Base-by-base conservation (phyloP, 164 flowering plant genomes). In the Cinnamomum chago region DNA sequence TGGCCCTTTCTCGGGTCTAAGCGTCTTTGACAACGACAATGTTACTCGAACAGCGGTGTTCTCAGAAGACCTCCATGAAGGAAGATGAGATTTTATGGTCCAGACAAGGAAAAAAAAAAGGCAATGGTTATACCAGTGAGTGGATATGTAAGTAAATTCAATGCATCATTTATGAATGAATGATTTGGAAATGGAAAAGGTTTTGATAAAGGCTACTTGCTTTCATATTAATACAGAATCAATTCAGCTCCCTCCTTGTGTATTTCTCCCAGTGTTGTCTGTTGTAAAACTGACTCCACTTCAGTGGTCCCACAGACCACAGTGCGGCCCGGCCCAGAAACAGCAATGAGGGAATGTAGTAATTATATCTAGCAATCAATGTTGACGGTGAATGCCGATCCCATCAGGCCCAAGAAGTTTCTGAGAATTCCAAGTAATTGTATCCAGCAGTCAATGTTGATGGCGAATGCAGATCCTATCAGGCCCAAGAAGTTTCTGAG, bases 51-150 rank as follows among this genome's bases (percentile, higher is more conserved):
- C 92, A 14, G 90, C 88, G 30, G 88, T 90, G 70, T 87, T 87
- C 85, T 95, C 99, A n/a, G 98, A 95, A 82, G 99, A 95, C 81
- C 90, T 95, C 75, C 98, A 92, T 72, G 99, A 95, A 88, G 99
- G 99, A 72, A 79, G 99, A 75, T 93, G 79, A 88, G 27, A 58
- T 28, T 28, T 18, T 60, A 28, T 3, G 69, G 23, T 18, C 24
- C 62, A 60, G 66, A 27, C 23, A 40, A 40, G 30, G 30, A 25
- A 25, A 23, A 64, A 9, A 60, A 23, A 5, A 20, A 30, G 3
- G 20, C 11, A 4, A 28, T 67, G 20, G 11, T 64, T 22, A 11
- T 24, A 64, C 27, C 23, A 64, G 51, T 6, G 20, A 15, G 15
- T 15, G 69, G 58, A 50, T 28, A 17, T 25, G 47, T 20, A 62